phyloP scores from a whole-genome alignment of 2,329 filamentous ascomycete genomes.

The Colletotrichum sp. region DNA sequence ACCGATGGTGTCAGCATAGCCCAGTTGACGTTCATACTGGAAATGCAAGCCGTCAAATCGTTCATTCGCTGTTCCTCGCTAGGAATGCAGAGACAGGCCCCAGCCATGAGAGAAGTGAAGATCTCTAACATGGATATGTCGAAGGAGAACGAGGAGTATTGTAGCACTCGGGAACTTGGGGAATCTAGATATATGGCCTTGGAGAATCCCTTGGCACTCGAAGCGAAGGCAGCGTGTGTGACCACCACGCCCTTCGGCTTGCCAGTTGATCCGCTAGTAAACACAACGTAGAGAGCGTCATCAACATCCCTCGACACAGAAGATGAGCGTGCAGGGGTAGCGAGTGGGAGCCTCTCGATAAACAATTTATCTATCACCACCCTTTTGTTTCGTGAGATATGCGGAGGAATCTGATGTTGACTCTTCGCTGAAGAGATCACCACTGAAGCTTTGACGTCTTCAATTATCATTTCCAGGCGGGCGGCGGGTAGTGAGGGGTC shows the following conservation, averaged over 20 bases:
- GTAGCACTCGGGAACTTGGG: constrained; percentile 29
- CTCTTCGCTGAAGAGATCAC: background rate
- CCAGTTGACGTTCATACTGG: background rate
- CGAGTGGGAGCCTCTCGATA: background rate
- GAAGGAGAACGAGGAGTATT: constrained; percentile 45
- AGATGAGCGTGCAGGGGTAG: background rate
- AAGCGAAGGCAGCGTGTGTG: background rate
- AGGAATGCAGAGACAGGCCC: constrained; percentile 41
- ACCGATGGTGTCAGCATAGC: constrained; percentile 21
- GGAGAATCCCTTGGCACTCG: background rate
- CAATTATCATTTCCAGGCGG: background rate
- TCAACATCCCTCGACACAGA: background rate
- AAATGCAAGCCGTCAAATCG: constrained; percentile 18
- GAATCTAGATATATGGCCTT: background rate
- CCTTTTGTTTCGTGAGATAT: background rate
- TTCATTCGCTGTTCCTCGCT: constrained; percentile 40
- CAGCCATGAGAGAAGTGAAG: constrained; percentile 37
- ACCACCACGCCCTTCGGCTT: constrained; percentile 16
- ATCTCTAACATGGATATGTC: constrained; percentile 45
- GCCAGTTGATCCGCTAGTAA: constrained; percentile 10
- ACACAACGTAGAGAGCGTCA: background rate
- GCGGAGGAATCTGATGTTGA: background rate
- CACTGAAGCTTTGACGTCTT: background rate
- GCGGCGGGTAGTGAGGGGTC: background rate
- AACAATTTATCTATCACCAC: background rate